These are phyloP conservation scores for Exophiala viscosa DNA, from an alignment of 2,329 filamentous ascomycete species.

Conservation along the genomic window DNA sequence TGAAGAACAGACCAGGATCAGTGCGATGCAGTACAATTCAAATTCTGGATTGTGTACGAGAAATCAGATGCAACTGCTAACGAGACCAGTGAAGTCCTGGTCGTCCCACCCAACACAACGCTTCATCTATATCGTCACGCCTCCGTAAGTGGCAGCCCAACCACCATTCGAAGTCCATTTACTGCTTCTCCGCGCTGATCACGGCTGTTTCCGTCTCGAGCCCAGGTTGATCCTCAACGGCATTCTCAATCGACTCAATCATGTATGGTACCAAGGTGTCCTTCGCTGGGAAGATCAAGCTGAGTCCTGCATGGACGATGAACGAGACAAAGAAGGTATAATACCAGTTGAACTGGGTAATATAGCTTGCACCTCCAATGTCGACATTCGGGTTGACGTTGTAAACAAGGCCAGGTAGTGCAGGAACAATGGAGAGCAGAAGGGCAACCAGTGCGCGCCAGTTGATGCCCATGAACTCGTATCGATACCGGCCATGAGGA, in stretches of 20 bases:
- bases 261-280: conserved; percentile 11
- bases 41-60: too few species aligned
- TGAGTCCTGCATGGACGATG: conserved; percentile 52
- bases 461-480: conserved; percentile 46
- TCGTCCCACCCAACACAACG: too few species aligned
- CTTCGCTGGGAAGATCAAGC: conserved; percentile 12
- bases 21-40: too few species aligned
- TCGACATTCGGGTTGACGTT: conserved; percentile 30
- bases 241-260: conserved; percentile 2
- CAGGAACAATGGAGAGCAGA: conserved; percentile 54
- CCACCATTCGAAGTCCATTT: too few species aligned
- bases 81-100: too few species aligned
- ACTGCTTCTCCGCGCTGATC: neutral
- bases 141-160: too few species aligned
- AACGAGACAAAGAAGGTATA: conserved; percentile 57
- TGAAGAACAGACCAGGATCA: too few species aligned
- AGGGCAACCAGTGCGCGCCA: conserved; percentile 61
- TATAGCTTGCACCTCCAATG: conserved; percentile 46
- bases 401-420: conserved; percentile 52
- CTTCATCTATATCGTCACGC: too few species aligned
- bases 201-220: neutral
- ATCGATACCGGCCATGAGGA: conserved; percentile 17
- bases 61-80: too few species aligned
- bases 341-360: conserved; percentile 64
- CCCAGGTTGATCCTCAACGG: neutral